Base-by-base conservation (phyloP, 75 land plant genomes). In the Sequoia sempervirens region DNA sequence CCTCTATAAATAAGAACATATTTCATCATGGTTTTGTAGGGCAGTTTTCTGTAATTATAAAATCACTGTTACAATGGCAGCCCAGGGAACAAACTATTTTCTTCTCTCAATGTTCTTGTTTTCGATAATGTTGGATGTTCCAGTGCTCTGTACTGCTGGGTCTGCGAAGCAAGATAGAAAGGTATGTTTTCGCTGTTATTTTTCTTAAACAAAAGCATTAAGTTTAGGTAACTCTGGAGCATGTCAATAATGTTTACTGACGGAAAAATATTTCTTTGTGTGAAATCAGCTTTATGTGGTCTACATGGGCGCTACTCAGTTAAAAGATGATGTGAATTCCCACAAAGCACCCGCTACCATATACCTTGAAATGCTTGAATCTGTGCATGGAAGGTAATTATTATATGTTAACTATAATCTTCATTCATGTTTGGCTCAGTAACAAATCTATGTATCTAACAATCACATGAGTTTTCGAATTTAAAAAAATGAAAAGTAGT, bases 61-160 rank as follows among this genome's bases (percentile, higher is more conserved):
- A 14, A 56, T 56, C 13, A 6, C 20, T 56, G 14, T 17, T 56
- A 6, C 70, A 75, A 15, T 40, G 43, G 43, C 15, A 14, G 17
- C 18, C 17, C 7, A 1, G 79, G n/a, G 26, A 5, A 6, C 4
- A 15, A 15, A 41, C 45, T 38, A 40, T 75, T 6, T 75, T 17
- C 45, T 75, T 34, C 45, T 40, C 41, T 38, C 14, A 8, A 5
- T 23, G 26, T 13, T 75, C 40, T 40, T 41, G 18, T 4, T 75
- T 0, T 2, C 17, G 2, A 40, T 75, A 40, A 38, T 75, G 26
- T 17, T 82, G 38, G 82, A 66, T 66, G 6, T 8, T 20, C 26
- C 5, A n/a, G 8, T 85, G n/a, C 78, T 81, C 26, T 85, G 84
- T 0, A 80, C n/a, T 18, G 38, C 82, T 3, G 84, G 50, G 1